A percentile compares a stretch with the other conserved stretches of the same genome.
These are phyloP conservation scores for Yarrowia hollandica DNA, from an alignment of 805 yeast genomes.

Conservation along the genomic window DNA sequence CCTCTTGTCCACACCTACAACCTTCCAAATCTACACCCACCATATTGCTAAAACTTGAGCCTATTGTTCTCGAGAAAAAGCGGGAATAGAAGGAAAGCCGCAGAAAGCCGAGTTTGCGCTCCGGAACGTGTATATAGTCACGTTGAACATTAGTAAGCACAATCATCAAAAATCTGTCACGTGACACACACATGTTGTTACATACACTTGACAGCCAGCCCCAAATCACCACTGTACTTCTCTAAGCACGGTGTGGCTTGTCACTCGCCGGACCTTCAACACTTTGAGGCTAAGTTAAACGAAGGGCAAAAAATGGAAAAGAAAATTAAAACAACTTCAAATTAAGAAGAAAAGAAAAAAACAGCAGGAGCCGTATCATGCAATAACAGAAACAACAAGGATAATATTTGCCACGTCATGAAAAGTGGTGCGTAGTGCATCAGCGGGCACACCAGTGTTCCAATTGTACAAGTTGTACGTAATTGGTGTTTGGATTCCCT, in stretches of 20 bases:
- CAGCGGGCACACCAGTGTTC: too few relatives aligned
- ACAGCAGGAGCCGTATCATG: constrained; percentile 3
- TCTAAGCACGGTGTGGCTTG: constrained; percentile 12
- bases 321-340: not conserved
- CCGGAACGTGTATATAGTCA: not conserved
- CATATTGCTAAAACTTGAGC: not conserved
- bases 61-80: constrained; percentile 11
- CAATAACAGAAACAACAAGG: not conserved
- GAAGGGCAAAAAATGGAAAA: too few relatives aligned
- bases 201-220: too few relatives aligned
- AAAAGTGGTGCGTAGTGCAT: too few relatives aligned
- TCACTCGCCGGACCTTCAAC: not conserved
- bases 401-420: not conserved
- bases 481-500: too few relatives aligned
- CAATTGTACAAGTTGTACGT: too few relatives aligned
- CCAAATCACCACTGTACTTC: too few relatives aligned
- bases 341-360: not conserved
- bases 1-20: too few relatives aligned
- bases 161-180: not conserved
- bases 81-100: constrained; percentile 19
- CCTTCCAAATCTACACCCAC: too few relatives aligned
- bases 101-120: not conserved
- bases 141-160: not conserved
- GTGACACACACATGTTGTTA: too few relatives aligned
- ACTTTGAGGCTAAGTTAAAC: constrained; percentile 13